Conservation (phyloP, 2,329 filamentous ascomycete species). For the Colletotrichum liriopes region DNA sequence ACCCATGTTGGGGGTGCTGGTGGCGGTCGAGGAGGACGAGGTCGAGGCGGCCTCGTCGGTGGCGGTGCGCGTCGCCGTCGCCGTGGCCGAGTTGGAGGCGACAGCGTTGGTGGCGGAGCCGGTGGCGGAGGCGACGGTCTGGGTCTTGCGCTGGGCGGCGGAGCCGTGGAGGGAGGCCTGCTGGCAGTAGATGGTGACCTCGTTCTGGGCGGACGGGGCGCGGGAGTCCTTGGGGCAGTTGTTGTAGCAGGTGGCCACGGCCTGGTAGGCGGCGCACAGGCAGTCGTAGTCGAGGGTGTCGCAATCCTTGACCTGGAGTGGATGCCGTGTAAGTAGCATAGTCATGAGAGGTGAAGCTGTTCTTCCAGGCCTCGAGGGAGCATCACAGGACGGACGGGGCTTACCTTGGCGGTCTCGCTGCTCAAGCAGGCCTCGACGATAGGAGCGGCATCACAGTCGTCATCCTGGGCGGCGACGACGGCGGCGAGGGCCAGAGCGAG, state of each 20-base stretch:
- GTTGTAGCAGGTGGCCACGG: constrained; percentile 68
- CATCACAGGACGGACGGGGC: neutral
- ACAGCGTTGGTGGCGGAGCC: constrained; percentile 44
- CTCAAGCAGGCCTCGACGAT: constrained; percentile 63
- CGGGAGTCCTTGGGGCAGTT: constrained; percentile 69
- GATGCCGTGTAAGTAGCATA: neutral
- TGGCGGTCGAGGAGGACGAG: constrained; percentile 42
- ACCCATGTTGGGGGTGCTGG: constrained; percentile 46
- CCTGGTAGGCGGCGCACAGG: constrained; percentile 61
- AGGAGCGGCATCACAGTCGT: constrained; percentile 60
- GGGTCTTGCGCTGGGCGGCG: constrained; percentile 48
- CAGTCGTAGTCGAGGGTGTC: constrained; percentile 61
- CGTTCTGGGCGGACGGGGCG: constrained; percentile 52
- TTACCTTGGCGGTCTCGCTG: constrained; percentile 57
- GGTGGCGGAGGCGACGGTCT: constrained; percentile 46
- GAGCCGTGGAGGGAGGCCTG: constrained; percentile 62
- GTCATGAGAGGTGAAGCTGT: neutral
- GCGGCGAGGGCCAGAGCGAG: constrained; percentile 56
- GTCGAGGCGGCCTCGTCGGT: constrained; percentile 43
- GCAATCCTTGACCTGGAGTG: constrained; percentile 55
- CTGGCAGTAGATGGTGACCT: constrained; percentile 62
- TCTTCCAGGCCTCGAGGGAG: neutral
- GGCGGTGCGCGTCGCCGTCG: constrained; percentile 45
- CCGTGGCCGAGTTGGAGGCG: constrained; percentile 45
- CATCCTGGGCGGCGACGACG: constrained; percentile 49